Percentiles rank a stretch among this genome's conserved stretches.
Conservation (phyloP, 805 yeast genomes). For the Kregervanrija fluxuum region DNA sequence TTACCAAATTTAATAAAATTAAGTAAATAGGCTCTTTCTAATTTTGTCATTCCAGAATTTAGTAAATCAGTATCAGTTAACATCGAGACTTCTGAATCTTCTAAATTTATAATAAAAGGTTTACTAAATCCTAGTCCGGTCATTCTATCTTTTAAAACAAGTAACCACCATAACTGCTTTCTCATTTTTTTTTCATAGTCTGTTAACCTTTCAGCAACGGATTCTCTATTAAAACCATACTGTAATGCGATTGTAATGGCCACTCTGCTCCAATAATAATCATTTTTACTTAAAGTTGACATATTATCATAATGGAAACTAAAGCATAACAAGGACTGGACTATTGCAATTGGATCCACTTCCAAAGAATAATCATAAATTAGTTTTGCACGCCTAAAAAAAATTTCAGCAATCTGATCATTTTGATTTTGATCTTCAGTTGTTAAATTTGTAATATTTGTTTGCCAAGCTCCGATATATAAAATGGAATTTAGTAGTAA, state of each 20-base stretch:
- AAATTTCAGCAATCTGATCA: slow-evolving; percentile 26
- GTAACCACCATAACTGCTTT: slow-evolving; percentile 55
- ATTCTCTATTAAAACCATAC: slow-evolving; percentile 59
- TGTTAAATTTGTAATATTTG: slow-evolving; percentile 43
- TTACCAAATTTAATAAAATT: slow-evolving; percentile 61
- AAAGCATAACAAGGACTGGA: slow-evolving; percentile 44
- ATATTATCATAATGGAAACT: slow-evolving; percentile 18
- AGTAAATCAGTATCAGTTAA: slow-evolving; percentile 56
- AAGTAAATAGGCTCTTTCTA: slow-evolving; percentile 52
- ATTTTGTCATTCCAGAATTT: slow-evolving; percentile 41
- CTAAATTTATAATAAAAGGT: slow-evolving; percentile 59
- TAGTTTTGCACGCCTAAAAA: slow-evolving; percentile 46
- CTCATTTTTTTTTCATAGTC: slow-evolving; percentile 19
- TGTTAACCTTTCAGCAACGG: slow-evolving; percentile 5
- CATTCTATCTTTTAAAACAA: slow-evolving; percentile 63
- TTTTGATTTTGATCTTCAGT: slow-evolving; percentile 43
- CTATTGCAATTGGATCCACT: slow-evolving; percentile 52
- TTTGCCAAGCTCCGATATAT: slow-evolving; percentile 59
- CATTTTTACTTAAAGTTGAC: slow-evolving; percentile 42
- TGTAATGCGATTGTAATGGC: slow-evolving; percentile 72
- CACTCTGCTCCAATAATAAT: slow-evolving; percentile 67
- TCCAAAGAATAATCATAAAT: slow-evolving; percentile 65
- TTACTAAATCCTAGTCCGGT: slow-evolving; percentile 70
- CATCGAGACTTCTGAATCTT: slow-evolving; percentile 75
- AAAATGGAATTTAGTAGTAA: slow-evolving; percentile 56